Base-by-base conservation (phyloP, 192 early-diverging fungal genomes). In the Haplosporangium gracile region DNA sequence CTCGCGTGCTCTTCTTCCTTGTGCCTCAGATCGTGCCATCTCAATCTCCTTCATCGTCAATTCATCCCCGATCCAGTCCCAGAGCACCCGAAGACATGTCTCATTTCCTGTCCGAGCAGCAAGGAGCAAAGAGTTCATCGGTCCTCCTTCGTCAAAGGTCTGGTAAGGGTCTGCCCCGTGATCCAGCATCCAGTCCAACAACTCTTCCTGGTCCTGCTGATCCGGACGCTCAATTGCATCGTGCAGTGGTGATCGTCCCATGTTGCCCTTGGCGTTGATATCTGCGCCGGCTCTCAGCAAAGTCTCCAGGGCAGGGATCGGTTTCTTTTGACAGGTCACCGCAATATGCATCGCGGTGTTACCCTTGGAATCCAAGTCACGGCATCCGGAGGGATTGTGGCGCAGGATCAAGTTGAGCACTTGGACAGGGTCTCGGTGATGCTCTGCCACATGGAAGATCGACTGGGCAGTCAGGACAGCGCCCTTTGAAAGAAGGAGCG, bases 131-230 rank as follows among this genome's bases (percentile, higher is more conserved):
- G 84, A 75, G 32, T 77, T 86, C 79, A 77, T 77, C 8, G 84
- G 78, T 20, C 75, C 75, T 0, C 76, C 79, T 0, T 86, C 78
- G 38, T 86, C 84, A 70, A 77, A 81, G 0, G 84, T 81, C 75
- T 86, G 84, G 73, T 89, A 82, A 34, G 88, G 87, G 74, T 92
- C 82, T 0, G 91, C 91, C 15, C 91, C 91, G 79, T 89, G 80
- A n/a, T 81, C 70, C 40, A 92, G 47, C 73, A 92, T 82, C 68
- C 89, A 81, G 18, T 87, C 78, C 16, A 90, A 74, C 0, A 92
- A 53, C 22, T 90, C 89, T 32, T 80, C 74, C 36, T 90, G 89
- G 5, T 87, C 85, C 51, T 90, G 88, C 39, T 86, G 84, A 34
- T 86, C 79, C 20, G 68, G 78, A 4, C 78, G 75, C 42, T 92